Evolutionary conservation across 2,329 filamentous ascomycete genomes (phyloP), one percentile per base, ranked within the genome.

Genomic region (Diaporthe citriasiana): DNA sequence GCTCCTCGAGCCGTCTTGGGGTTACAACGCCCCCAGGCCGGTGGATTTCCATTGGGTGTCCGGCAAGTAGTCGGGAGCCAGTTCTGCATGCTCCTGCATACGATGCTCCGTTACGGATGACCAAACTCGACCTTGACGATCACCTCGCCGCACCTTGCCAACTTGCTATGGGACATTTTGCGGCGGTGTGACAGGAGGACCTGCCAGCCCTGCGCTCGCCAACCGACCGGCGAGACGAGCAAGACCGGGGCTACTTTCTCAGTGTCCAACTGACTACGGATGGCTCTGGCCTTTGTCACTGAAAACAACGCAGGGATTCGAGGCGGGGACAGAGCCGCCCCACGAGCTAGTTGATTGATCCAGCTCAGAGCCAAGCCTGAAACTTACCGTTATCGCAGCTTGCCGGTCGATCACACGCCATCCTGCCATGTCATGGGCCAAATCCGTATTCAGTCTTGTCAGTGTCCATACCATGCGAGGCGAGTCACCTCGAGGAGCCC

Each of bases 31-130:
- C 56, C 56, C 59, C 45, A 63, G 56, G 30, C 47, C 68, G 55
- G n/a, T 47, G 30, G 59, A 38, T 42, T 71, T 75, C 47, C 53
- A 75, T 75, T 75, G 74, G 74, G 35, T 57, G 22, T 56, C 66
- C 57, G 53, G 47, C 22, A 30, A 60, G 33, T 40, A n/a, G 22
- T 66, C 55, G 53, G 47, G 70, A 45, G 70, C 73, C 59, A 57
- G 51, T 73, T 57, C 70, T 75, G 72, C 63, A 65, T 27, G 38
- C 71, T 65, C 71, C 71, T 75, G 74, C 74, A 75, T 73, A 60
- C n/a, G 72, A n/a, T 71, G 66, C 74, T 47, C 74, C 74, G 59
- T 71, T 53, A 35, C 38, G 68, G 33, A 47, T 38, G 69, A 51
- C 66, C 65, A 73, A 17, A 50, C 55, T 30, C 57, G 53, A 33